Evolutionary conservation across 2,329 filamentous ascomycete genomes (phyloP), one percentile per base, ranked within the genome.

Genomic region (Colletotrichum endophyticum): DNA sequence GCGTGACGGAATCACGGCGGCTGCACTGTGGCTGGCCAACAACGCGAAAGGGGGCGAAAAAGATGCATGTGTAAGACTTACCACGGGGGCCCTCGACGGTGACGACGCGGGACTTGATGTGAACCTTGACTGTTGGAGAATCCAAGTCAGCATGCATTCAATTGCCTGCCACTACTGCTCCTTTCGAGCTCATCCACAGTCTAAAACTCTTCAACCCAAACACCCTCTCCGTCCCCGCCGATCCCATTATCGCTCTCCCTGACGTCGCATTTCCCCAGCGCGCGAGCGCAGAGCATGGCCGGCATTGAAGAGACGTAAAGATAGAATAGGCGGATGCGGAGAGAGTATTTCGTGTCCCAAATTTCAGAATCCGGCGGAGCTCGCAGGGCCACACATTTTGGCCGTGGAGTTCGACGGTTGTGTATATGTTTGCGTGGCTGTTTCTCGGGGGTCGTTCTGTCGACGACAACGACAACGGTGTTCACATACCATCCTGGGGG

Each of bases 81-180:
- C 93, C 96, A 91, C 96, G 94, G 88, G 96, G 95, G 87, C 97
- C 97, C 92, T 98, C 96, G 87, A 99, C 97, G 86, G 95, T 98
- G 88, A 99, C 95, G 86, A 95, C 91, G 88, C 97, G 93, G 86
- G 96, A 97, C 92, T 98, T 98, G 92, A 99, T 99, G 90, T 91
- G 88, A 89, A 99, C 93, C 92, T 96, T 98, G 93, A 99, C 97
- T 98, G 87, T 89, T 84, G 78, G 84, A 80, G 78, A 81, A 80
- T 81, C 78, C 73, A 81, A 73, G 80, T 87, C 81, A 87, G 85
- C 82, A 78, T 77, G 77, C 77, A 78, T 78, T 78, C 77, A 39
- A 77, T 75, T 78, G 77, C 77, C 69, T 77, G 77, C 77, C 77
- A 78, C 77, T 78, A 77, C 77, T 78, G 77, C 77, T 78, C 77